A percentile compares a stretch with the other conserved stretches of the same genome.
These are phyloP conservation scores for Calonectria ilicicola DNA, from an alignment of 2,329 filamentous ascomycete species.

Conservation along the genomic window DNA sequence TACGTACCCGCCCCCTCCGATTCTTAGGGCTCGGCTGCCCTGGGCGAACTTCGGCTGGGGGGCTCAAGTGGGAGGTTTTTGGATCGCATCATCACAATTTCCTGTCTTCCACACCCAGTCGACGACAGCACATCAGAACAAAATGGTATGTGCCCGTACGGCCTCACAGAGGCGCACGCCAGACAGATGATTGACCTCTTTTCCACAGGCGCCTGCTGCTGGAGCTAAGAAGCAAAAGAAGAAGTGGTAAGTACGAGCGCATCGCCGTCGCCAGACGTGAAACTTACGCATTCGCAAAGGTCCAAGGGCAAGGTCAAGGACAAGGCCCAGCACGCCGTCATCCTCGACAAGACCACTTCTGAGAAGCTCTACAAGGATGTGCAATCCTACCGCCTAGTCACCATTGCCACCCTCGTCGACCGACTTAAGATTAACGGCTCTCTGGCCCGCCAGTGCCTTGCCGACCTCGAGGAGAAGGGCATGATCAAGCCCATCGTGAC, in stretches of 20 bases:
- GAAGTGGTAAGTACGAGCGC: conserved; percentile 54
- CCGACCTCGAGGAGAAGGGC: conserved; percentile 97
- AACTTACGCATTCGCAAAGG: conserved; percentile 38
- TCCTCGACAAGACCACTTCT: conserved; percentile 96
- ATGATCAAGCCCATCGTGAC: conserved; percentile 97
- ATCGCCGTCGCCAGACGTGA: conserved; percentile 26
- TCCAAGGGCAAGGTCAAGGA: conserved; percentile 89
- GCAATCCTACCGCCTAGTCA: conserved; percentile 99
- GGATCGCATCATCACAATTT: conserved; percentile 43
- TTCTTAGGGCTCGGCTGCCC: conserved; percentile 58
- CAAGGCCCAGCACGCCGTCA: conserved; percentile 99
- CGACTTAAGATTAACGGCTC: conserved; percentile 99
- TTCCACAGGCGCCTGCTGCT: conserved; percentile 56
- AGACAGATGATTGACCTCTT: conserved; percentile 37
- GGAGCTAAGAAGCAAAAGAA: conserved; percentile 65
- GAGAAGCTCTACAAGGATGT: conserved; percentile 99
- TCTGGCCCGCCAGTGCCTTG: conserved; percentile 88
- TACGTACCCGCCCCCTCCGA: conserved; percentile 44
- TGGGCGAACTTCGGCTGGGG: conserved; percentile 48
- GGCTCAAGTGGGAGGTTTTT: conserved; percentile 46
- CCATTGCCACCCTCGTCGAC: conserved; percentile 98
- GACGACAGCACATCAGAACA: conserved; percentile 57
- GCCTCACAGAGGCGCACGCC: conserved; percentile 21
- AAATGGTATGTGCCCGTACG: conserved; percentile 53
- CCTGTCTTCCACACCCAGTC: conserved; percentile 51